phyloP scores from a whole-genome alignment of 805 yeast genomes.

The Candida endomychidarum region DNA sequence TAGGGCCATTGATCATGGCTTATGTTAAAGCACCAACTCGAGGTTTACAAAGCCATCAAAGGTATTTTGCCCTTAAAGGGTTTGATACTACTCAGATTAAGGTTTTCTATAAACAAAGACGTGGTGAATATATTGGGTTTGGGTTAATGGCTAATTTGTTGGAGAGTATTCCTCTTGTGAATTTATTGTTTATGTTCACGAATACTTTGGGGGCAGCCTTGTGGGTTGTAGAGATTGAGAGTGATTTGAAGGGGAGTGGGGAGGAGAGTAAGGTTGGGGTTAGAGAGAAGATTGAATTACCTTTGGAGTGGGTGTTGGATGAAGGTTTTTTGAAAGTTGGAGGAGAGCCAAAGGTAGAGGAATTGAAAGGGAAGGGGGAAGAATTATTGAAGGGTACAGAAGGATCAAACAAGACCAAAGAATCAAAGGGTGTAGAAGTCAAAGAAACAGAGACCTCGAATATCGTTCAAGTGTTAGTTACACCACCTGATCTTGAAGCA shows the following conservation, averaged over 20 bases:
- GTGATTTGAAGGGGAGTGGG: constrained; percentile 9
- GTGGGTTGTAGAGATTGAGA: constrained; percentile 52
- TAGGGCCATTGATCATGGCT: constrained; percentile 58
- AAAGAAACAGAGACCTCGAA: too few relatives aligned
- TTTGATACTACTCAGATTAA: constrained; percentile 42
- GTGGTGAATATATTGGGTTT: constrained; percentile 48
- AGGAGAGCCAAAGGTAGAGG: neutral
- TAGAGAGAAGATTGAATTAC: constrained; percentile 5
- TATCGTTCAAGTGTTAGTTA: too few relatives aligned
- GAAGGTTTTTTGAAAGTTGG: neutral
- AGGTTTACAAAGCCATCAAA: constrained; percentile 50
- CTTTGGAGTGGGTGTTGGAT: constrained; percentile 2
- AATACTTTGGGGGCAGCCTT: constrained; percentile 63
- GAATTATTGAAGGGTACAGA: too few relatives aligned
- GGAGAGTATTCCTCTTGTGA: constrained; percentile 55
- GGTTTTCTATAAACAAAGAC: constrained; percentile 32
- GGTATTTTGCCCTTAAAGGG: constrained; percentile 60
- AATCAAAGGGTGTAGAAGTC: too few relatives aligned
- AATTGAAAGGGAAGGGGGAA: neutral
- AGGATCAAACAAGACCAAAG: too few relatives aligned
- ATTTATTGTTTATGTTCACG: constrained; percentile 55
- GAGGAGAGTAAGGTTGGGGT: constrained; percentile 3
- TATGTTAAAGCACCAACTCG: constrained; percentile 53
- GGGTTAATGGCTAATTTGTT: constrained; percentile 52
- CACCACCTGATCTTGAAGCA: too few relatives aligned